A percentile compares a stretch with the other conserved stretches of the same genome.
Conservation (phyloP, 2,329 filamentous ascomycete genomes). For the Neospermospora avenae region DNA sequence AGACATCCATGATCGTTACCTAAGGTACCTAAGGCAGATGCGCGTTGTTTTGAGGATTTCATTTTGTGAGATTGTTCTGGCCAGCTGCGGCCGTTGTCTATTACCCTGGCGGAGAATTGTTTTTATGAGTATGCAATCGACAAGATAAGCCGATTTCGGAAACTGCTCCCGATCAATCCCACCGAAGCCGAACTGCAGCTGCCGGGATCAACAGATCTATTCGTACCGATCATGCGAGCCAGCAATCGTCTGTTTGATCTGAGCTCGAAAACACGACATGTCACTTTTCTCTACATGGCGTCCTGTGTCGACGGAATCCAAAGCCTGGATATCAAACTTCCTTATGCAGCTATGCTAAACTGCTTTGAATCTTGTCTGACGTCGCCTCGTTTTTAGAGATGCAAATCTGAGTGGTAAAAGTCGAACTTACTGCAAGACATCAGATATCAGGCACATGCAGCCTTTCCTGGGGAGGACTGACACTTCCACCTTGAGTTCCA, state of each 20-base stretch:
- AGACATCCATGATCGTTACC: slow-evolving; percentile 7
- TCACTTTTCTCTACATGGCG: neutral
- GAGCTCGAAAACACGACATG: neutral
- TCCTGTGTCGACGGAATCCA: no score
- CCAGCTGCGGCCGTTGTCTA: no score
- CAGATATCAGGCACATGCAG: no score
- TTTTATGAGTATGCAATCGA: neutral
- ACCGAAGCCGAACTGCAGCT: neutral
- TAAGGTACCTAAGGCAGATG: no score
- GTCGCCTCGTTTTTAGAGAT: no score
- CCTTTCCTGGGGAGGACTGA: neutral
- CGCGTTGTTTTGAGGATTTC: no score
- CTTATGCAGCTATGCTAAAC: no score
- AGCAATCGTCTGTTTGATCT: neutral
- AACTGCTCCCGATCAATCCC: neutral
- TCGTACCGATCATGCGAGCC: neutral
- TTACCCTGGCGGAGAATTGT: slow-evolving; percentile 6
- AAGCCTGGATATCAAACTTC: no score
- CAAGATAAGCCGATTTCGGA: neutral
- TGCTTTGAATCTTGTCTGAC: no score
- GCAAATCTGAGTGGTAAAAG: no score
- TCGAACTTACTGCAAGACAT: no score
- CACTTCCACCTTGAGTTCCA: neutral
- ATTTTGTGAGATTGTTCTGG: no score
- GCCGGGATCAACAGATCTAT: neutral